These are phyloP conservation scores for Silybum marianum DNA, from an alignment of 129 eudicot genomes.

Conservation along the genomic window DNA sequence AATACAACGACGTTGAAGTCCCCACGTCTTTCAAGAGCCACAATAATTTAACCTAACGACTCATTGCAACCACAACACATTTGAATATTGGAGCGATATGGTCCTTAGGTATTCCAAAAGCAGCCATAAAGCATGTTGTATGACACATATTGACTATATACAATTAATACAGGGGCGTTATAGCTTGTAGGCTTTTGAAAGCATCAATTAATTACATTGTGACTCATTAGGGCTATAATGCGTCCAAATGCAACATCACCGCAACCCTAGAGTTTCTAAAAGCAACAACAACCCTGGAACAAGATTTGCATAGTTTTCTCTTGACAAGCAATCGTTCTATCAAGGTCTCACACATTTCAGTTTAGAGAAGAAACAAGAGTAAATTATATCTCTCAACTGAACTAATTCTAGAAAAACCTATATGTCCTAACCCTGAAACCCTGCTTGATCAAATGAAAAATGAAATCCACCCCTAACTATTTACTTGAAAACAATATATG, in stretches of 20 bases:
- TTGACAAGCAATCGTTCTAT: neutral
- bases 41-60: slow-evolving; percentile 6
- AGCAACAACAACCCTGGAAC: neutral
- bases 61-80: neutral
- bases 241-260: neutral
- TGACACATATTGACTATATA: neutral
- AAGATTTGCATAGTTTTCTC: neutral
- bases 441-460: neutral
- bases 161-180: neutral
- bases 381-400: neutral
- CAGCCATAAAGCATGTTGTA: slow-evolving; percentile 12
- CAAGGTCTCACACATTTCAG: neutral
- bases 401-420: neutral
- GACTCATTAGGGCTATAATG: neutral
- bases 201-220: neutral
- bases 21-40: slow-evolving; percentile 19
- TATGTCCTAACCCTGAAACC: neutral
- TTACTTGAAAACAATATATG: neutral
- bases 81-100: neutral
- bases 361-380: neutral
- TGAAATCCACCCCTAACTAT: neutral
- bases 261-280: neutral
- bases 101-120: neutral
- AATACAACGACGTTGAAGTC: slow-evolving; percentile 25
- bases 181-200: neutral